Conservation (phyloP, 805 yeast genomes). For the Saturnispora gosingensis region DNA sequence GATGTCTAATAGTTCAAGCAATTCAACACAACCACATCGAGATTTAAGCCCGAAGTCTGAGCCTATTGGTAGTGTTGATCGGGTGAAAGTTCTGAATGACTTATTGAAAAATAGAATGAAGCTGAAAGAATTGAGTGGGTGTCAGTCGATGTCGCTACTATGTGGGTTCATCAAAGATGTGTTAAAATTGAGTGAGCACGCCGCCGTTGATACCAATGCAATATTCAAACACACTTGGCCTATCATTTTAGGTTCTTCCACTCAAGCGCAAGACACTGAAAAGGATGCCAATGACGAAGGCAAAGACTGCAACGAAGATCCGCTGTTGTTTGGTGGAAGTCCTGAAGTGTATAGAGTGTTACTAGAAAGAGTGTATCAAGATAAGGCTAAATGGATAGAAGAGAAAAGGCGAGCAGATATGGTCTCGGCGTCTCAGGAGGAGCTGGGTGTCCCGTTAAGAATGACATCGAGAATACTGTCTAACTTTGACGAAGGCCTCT, state of each 20-base stretch:
- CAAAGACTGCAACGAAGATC: neutral
- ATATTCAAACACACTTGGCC: constrained; percentile 2
- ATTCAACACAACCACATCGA: constrained; percentile 5
- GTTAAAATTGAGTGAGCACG: constrained; percentile 12
- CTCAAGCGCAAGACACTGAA: neutral
- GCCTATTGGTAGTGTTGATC: constrained; percentile 17
- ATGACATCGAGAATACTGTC: constrained; percentile 20
- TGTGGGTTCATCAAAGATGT: constrained; percentile 21
- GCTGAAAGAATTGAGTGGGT: constrained; percentile 18
- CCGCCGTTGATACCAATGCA: neutral
- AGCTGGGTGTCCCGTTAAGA: constrained; percentile 24
- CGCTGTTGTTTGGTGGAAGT: neutral
- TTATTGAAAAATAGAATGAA: constrained; percentile 14
- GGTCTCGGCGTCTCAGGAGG: constrained; percentile 18
- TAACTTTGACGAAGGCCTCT: constrained; percentile 20
- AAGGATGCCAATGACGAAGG: neutral
- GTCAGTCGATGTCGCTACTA: constrained; percentile 25
- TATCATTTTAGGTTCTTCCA: neutral
- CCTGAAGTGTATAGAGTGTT: constrained; percentile 5
- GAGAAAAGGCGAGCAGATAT: constrained; percentile 8
- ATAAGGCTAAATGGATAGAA: neutral
- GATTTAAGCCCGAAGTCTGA: neutral
- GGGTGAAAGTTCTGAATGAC: constrained; percentile 25
- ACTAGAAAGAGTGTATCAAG: neutral
- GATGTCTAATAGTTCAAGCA: neutral